Evolutionary conservation across 768 basidiomycete species (phyloP).

Genomic region (Jaapia argillacea): DNA sequence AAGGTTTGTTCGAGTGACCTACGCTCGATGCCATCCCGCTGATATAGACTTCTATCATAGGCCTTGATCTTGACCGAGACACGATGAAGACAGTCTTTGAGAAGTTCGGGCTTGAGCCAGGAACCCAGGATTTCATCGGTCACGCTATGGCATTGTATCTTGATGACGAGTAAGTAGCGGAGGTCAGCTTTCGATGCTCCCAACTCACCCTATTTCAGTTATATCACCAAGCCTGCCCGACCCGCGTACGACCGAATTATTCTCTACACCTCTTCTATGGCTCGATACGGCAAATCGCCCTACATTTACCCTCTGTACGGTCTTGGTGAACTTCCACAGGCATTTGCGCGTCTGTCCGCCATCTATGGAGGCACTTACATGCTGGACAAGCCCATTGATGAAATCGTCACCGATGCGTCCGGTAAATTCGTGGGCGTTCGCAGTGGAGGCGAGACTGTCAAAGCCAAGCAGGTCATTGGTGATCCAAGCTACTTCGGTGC

Average conservation of each 20-base stretch:
- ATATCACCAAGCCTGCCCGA: slow-evolving; percentile 87
- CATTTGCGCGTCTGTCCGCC: slow-evolving; percentile 94
- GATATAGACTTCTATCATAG: slow-evolving; percentile 26
- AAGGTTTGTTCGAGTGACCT: slow-evolving; percentile 89
- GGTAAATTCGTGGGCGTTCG: slow-evolving; percentile 94
- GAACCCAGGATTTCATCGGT: slow-evolving; percentile 98
- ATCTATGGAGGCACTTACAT: slow-evolving; percentile 99
- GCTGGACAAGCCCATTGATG: slow-evolving; percentile 92
- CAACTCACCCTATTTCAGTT: too few species aligned
- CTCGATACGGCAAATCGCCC: slow-evolving; percentile 97
- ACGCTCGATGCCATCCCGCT: slow-evolving; percentile 34
- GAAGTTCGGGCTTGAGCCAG: slow-evolving; percentile 94
- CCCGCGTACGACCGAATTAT: slow-evolving; percentile 90
- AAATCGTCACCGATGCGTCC: slow-evolving; percentile 75
- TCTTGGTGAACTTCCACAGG: slow-evolving; percentile 96
- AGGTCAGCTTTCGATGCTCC: slow-evolving; percentile 1
- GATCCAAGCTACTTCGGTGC: slow-evolving; percentile 96
- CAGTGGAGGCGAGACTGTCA: slow-evolving; percentile 84
- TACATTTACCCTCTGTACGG: slow-evolving; percentile 99
- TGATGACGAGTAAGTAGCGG: slow-evolving; percentile 81
- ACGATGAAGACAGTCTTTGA: slow-evolving; percentile 93
- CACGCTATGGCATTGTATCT: slow-evolving; percentile 99
- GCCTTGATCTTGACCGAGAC: slow-evolving; percentile 80
- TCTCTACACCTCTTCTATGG: slow-evolving; percentile 97
- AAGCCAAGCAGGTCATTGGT: slow-evolving; percentile 95